phyloP scores from a whole-genome alignment of 2,329 filamentous ascomycete genomes.

The Epichloe sylvatica region DNA sequence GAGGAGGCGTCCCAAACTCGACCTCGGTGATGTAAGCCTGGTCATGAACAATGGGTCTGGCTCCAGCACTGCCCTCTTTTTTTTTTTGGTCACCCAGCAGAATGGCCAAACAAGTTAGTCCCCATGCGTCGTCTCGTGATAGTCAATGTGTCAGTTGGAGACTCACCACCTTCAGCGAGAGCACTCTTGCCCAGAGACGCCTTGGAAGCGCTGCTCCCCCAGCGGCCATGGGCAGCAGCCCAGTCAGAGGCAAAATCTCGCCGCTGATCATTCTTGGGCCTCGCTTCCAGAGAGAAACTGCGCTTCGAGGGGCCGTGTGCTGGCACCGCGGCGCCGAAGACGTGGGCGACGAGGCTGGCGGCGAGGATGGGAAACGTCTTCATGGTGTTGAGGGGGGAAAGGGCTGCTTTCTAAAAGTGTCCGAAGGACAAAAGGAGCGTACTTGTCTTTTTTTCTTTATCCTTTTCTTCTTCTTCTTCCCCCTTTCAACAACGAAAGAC shows the following conservation, averaged over 20 bases:
- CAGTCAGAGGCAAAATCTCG: constrained; percentile 21
- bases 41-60: constrained; percentile 26
- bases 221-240: constrained; percentile 20
- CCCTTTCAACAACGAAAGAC: neutral
- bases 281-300: constrained; percentile 17
- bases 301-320: neutral
- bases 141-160: too few relatives aligned
- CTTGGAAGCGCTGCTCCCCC: constrained; percentile 16
- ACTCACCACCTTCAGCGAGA: constrained; percentile 17
- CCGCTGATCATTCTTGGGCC: constrained; percentile 10
- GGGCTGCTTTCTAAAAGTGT: neutral
- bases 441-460: neutral
- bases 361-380: neutral
- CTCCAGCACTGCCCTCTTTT: constrained; percentile 13
- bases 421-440: neutral
- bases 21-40: constrained; percentile 30
- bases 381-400: neutral
- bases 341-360: neutral
- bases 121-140: neutral
- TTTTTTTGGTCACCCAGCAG: neutral
- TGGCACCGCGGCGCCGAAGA: neutral
- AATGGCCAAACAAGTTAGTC: neutral
- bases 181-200: constrained; percentile 13
- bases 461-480: neutral
- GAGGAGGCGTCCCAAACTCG: constrained; percentile 33